Conservation (phyloP, 169 alveolate species). For the Cyclospora cayetanensis region DNA sequence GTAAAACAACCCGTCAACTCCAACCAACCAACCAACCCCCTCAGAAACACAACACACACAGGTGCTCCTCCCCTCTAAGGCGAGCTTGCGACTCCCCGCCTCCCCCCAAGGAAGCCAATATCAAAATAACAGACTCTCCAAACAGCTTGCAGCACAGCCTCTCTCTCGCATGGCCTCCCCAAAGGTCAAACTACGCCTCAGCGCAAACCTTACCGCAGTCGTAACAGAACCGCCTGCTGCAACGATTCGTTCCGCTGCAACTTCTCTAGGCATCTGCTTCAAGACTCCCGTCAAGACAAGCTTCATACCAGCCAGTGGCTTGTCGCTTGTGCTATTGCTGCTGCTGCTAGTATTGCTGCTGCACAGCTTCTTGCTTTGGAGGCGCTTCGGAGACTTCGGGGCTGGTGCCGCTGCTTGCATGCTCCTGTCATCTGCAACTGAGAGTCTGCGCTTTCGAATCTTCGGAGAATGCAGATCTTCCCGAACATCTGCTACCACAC, state of each 20-base stretch:
- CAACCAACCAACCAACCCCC: no score
- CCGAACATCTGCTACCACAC: no score
- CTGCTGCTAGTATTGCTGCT: background rate
- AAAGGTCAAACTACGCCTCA: no score
- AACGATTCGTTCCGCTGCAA: background rate
- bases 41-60: no score
- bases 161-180: no score
- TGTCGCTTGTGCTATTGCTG: background rate
- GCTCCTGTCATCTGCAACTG: background rate
- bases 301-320: slow-evolving; percentile 39
- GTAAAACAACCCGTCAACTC: no score
- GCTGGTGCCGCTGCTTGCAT: slow-evolving; percentile 7
- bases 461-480: no score
- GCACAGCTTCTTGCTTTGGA: background rate
- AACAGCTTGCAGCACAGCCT: no score
- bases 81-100: no score
- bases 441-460: background rate
- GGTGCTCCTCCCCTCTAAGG: no score
- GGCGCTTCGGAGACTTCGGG: slow-evolving; percentile 13
- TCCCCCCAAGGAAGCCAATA: no score
- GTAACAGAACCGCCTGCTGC: slow-evolving; percentile 56
- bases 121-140: no score
- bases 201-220: slow-evolving; percentile 56
- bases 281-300: slow-evolving; percentile 68
- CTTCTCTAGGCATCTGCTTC: slow-evolving; percentile 51